Evolutionary conservation across 129 eudicot species (phyloP), one percentile per base, ranked within the genome.

Genomic region (Flaveria brownii): DNA sequence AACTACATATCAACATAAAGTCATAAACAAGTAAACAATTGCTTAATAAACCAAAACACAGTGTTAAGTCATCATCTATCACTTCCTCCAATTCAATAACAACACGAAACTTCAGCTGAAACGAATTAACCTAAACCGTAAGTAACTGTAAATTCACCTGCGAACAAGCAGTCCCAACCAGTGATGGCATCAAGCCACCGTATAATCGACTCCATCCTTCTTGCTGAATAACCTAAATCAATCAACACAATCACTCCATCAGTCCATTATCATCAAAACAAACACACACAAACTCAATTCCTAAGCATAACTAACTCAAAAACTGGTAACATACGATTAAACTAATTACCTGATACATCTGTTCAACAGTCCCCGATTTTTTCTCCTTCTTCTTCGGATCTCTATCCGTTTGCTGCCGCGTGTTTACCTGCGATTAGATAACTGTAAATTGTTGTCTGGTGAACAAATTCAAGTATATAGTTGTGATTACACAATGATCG

Each of bases 331-430:
- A 33, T n/a, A 43, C 5, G 59, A 62, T 3, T 22, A 20, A 20
- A 20, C 22, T 20, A 16, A 22, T 56, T 55, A 93, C 98, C 96
- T 88, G 93, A 71, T 59, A 85, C 89, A 93, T 88, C 78, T 78
- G 97, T 52, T 88, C 85, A 23, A 91, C 65, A 51, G 97, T 86
- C 25, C 96, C 93, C 59, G 84, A 70, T 30, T 85, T 84, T 76
- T 50, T 76, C 80, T 86, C 87, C 84, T 67, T 81, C 83, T 80
- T 87, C 82, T 87, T 83, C 72, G 87, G 84, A 84, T 89, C 91
- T 76, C 93, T 87, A 16, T 94, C 92, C 36, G 97, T 94, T 88
- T 91, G 98, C 67, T 94, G 98, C 82, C 98, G 88, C 59, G 98
- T 89, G 83, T 94, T 94, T 16, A 94, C 96, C 98, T 94, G 25